These are phyloP conservation scores for Tardiomyces blankii DNA, from an alignment of 1,139 yeast genomes.

Conservation along the genomic window DNA sequence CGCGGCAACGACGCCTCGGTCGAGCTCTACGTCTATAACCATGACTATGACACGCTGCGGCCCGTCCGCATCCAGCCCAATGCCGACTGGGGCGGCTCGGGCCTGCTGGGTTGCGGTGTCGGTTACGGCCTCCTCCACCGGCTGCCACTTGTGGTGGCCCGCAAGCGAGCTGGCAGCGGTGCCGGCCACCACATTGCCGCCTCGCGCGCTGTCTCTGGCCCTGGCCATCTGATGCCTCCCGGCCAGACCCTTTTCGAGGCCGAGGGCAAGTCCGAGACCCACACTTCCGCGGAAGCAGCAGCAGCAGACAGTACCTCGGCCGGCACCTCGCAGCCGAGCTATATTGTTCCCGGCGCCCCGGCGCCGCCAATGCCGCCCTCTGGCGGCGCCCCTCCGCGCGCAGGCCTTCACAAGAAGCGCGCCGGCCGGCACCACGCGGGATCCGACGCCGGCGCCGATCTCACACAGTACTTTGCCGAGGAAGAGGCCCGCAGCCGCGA, in stretches of 20 bases:
- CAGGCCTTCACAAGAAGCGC: not conserved
- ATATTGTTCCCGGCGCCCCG: slow-evolving; percentile 4
- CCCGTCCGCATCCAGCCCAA: slow-evolving; percentile 70
- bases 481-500: slow-evolving; percentile 24
- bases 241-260: slow-evolving; percentile 26
- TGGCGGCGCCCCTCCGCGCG: not conserved
- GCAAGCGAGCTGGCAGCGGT: slow-evolving; percentile 10
- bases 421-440: slow-evolving; percentile 3
- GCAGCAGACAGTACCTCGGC: not conserved
- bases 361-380: slow-evolving; percentile 4
- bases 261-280: slow-evolving; percentile 4
- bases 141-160: slow-evolving; percentile 58
- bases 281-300: no score
- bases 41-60: slow-evolving; percentile 71
- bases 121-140: slow-evolving; percentile 87
- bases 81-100: slow-evolving; percentile 51
- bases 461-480: slow-evolving; percentile 26
- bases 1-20: slow-evolving; percentile 20
- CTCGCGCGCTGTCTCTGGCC: not conserved
- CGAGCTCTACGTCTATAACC: slow-evolving; percentile 74
- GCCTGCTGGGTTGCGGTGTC: slow-evolving; percentile 86
- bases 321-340: not conserved
- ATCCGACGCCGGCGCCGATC: slow-evolving; percentile 9
- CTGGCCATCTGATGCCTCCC: slow-evolving; percentile 14
- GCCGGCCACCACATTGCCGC: not conserved